These are phyloP conservation scores for Paragyromitra xinjiangensis DNA, from an alignment of 495 filamentous ascomycete species.

Conservation along the genomic window DNA sequence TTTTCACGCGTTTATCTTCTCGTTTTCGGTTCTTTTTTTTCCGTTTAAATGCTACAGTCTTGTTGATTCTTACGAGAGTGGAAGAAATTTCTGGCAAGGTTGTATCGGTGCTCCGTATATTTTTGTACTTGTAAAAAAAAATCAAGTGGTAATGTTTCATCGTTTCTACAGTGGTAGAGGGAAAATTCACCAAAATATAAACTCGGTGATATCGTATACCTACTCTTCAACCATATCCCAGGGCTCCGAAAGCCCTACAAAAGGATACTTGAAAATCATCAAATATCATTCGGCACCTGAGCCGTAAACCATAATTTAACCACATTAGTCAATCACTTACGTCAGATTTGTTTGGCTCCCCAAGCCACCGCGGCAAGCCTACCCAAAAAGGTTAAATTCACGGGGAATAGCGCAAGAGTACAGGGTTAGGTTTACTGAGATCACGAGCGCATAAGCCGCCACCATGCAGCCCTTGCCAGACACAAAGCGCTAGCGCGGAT, in stretches of 20 bases:
- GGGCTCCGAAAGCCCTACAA: background rate
- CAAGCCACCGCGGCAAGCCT: too few relatives aligned
- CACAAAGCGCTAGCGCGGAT: background rate
- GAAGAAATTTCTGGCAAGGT: background rate
- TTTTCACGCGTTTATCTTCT: slow-evolving; percentile 17
- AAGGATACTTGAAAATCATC: background rate
- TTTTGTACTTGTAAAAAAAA: slow-evolving; percentile 8
- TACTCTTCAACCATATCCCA: too few relatives aligned
- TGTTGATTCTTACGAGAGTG: background rate
- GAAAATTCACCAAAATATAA: too few relatives aligned
- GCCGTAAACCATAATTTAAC: background rate
- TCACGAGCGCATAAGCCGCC: background rate
- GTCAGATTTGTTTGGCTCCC: background rate
- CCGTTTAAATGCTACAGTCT: background rate
- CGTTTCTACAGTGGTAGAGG: too few relatives aligned
- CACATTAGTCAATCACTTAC: background rate
- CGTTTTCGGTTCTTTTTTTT: background rate
- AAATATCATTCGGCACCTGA: background rate
- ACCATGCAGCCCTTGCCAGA: background rate
- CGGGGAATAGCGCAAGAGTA: background rate
- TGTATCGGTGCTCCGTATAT: background rate
- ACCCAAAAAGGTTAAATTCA: background rate
- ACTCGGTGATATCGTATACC: too few relatives aligned
- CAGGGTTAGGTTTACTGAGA: background rate
- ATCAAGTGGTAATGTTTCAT: background rate